Base-by-base conservation (phyloP, 306 rosid species). In the Chamaecrista fasciculata region DNA sequence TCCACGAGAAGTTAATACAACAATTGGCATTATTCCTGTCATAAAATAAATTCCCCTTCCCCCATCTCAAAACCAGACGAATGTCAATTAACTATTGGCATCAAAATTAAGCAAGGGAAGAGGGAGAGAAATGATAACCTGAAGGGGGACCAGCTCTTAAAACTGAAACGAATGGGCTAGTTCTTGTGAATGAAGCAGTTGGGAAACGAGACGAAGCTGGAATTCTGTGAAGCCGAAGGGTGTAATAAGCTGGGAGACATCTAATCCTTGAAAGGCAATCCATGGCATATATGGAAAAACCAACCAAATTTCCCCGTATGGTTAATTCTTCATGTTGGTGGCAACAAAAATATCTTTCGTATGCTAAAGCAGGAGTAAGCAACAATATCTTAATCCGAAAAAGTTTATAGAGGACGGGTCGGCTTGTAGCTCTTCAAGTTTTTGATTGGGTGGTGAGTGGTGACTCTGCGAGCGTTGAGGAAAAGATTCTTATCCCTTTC, bases 261-360 rank as follows among this genome's bases (percentile, higher is more conserved):
- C 78, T 80, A 73, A 82, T 53, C 84, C 78, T 77, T 40, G 84
- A 69, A 69, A 90, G 86, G 43, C 83, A 63, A 58, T 84, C 89
- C 92, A 87, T 87, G 62, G 55, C 80, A 26, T 49, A 10, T 24
- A 19, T 12, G 46, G 18, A 62, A 11, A 15, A 39, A n/a, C 18
- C 31, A 43, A 62, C 50, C 25, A 31, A 29, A 8, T 57, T 29
- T 8, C 39, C n/a, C 5, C 18, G 3, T 16, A 33, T 12, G 39
- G 11, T 28, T 31, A 52, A 16, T 26, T 36, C 44, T 47, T 61
- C 70, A 44, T 62, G 53, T 14, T 68, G 5, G 62, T 70, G 51
- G 8, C 19, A 28, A 53, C 9, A 6, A 39, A 33, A 69, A 65
- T 23, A 42, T 62, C 15, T n/a, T 11, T 40, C 18, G 15, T 12